Conservation (phyloP, 2,329 filamentous ascomycete genomes). For the Lanzia echinophila region DNA sequence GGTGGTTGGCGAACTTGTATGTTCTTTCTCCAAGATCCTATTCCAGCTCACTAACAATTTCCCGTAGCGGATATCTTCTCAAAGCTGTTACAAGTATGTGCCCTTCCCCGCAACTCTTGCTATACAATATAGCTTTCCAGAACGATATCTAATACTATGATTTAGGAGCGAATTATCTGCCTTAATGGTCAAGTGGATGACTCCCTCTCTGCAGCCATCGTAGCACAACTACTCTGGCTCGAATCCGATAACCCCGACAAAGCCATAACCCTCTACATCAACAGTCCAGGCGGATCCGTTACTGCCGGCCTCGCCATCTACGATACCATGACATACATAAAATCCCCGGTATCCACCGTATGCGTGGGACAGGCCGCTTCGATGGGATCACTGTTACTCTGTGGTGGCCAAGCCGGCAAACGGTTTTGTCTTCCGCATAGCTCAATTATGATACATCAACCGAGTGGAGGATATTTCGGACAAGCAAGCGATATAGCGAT, state of each 20-base stretch:
- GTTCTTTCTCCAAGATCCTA: slow-evolving; percentile 31
- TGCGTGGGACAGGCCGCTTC: slow-evolving; percentile 91
- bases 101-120: too few relatives aligned
- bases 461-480: slow-evolving; percentile 64
- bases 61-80: slow-evolving; percentile 71
- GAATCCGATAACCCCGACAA: slow-evolving; percentile 95
- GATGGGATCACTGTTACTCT: slow-evolving; percentile 86
- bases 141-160: neutral
- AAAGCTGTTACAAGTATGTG: slow-evolving; percentile 62
- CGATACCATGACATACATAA: slow-evolving; percentile 98
- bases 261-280: slow-evolving; percentile 96
- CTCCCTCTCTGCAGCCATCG: slow-evolving; percentile 83
- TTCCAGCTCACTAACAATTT: slow-evolving; percentile 21
- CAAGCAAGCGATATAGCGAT: slow-evolving; percentile 82
- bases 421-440: slow-evolving; percentile 88
- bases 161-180: slow-evolving; percentile 84
- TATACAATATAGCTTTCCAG: too few relatives aligned
- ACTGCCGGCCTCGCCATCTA: slow-evolving; percentile 88
- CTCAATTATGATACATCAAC: slow-evolving; percentile 96
- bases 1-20: slow-evolving; percentile 73
- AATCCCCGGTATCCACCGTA: slow-evolving; percentile 85
- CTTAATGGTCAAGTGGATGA: slow-evolving; percentile 90
- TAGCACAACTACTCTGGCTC: slow-evolving; percentile 93
- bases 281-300: slow-evolving; percentile 89
- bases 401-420: slow-evolving; percentile 78